These are phyloP conservation scores for Geotrichum siamense DNA, from an alignment of 1,139 yeast species.

Conservation along the genomic window DNA sequence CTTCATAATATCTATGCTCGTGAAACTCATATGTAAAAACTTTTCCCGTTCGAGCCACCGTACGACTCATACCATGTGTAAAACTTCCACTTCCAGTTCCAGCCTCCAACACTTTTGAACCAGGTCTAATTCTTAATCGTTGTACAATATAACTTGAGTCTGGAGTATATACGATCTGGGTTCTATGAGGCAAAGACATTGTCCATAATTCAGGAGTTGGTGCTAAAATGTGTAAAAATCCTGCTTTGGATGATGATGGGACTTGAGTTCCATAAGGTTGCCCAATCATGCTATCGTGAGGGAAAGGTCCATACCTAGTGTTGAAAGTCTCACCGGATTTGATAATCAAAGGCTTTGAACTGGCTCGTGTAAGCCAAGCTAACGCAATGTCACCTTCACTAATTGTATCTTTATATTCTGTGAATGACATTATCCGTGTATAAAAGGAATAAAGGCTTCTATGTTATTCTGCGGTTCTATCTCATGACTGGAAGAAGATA, in stretches of 20 bases:
- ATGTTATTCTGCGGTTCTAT: too few species aligned
- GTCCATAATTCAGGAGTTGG: slow-evolving; percentile 98
- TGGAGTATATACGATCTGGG: slow-evolving; percentile 95
- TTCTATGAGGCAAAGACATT: slow-evolving; percentile 86
- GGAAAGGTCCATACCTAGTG: slow-evolving; percentile 84
- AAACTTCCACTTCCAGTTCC: slow-evolving; percentile 98
- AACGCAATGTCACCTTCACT: slow-evolving; percentile 82
- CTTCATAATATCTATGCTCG: slow-evolving; percentile 72
- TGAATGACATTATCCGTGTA: slow-evolving; percentile 35
- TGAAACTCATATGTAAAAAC: slow-evolving; percentile 89
- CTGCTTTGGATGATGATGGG: slow-evolving; percentile 69
- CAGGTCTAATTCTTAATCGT: slow-evolving; percentile 64
- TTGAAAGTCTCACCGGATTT: slow-evolving; percentile 55
- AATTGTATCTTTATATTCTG: slow-evolving; percentile 48
- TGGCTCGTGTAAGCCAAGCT: slow-evolving; percentile 75
- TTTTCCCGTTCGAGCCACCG: slow-evolving; percentile 55
- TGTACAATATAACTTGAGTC: slow-evolving; percentile 89
- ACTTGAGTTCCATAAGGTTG: slow-evolving; percentile 78
- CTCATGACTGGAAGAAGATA: too few species aligned
- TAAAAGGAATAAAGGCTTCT: too few species aligned
- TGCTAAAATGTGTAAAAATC: slow-evolving; percentile 79
- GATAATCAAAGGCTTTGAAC: slow-evolving; percentile 67
- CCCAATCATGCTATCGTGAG: slow-evolving; percentile 78
- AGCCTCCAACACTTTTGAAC: slow-evolving; percentile 82
- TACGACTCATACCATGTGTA: slow-evolving; percentile 86